Base-by-base conservation (phyloP, 2,329 filamentous ascomycete species). In the Colletotrichum musicola region DNA sequence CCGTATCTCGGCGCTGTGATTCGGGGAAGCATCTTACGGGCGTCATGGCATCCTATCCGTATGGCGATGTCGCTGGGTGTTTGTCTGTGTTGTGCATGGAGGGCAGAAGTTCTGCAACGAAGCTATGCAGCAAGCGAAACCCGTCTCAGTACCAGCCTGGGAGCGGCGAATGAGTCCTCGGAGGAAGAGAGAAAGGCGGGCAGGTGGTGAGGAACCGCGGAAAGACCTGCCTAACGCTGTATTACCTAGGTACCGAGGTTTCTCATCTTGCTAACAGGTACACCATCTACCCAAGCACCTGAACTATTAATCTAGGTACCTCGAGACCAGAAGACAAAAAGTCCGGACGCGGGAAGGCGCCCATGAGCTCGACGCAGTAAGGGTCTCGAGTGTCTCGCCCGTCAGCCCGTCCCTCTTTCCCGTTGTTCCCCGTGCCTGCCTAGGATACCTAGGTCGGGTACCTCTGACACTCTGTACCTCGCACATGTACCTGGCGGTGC, bases 351-450 rank as follows among this genome's bases (percentile, higher is more conserved):
- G 46, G 57, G 7, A 42, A 51, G 57, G 57, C 16, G 30, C 10
- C 18, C 35, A 49, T 16, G 22, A 63, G 59, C 46, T 53, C 60
- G 38, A 58, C 60, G 61, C 61, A 68, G 49, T 20, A 49, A 65
- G 65, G 61, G 54, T 68, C 65, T 55, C 42, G 60, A 59, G 38
- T 55, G 53, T 65, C 61, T 58, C 40, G 40, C 30, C 42, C 18
- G 25, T 47, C 42, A 18, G 16, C 18, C 56, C 49, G 22, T 55
- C 20, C 30, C 22, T 64, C 30, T 42, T 44, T 25, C 42, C 51
- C 35, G 50, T 54, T 42, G 44, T 10, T 44, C 46, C 38, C 44
- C 51, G 42, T 67, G 47, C 35, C 38, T 53, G 55, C 46, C 53
- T 46, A 40, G 10, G 13, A n/a, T 54, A 9, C 16, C 5, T 35